Percentiles rank a stretch among this genome's conserved stretches.
These are phyloP conservation scores for Carpinus fangiana DNA, from an alignment of 306 rosid genomes.

Conservation along the genomic window DNA sequence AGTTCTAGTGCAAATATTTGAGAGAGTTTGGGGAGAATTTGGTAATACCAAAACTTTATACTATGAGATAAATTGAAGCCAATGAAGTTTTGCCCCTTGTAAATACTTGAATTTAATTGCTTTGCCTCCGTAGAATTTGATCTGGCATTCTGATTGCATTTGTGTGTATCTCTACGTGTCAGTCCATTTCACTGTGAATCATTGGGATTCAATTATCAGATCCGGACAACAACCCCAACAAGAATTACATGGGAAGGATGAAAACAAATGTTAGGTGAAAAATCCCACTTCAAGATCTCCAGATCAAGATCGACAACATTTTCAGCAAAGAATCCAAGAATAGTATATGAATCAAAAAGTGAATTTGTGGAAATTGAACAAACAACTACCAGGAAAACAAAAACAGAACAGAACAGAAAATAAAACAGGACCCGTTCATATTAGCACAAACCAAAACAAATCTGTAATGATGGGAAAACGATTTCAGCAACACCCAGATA, in stretches of 20 bases:
- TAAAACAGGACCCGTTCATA: background rate
- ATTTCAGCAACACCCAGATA: background rate
- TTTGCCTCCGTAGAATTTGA: background rate
- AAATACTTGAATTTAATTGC: background rate
- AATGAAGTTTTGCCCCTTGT: background rate
- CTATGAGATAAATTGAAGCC: background rate
- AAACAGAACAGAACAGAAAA: background rate
- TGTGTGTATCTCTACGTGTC: background rate
- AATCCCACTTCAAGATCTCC: background rate
- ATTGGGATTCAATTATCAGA: background rate
- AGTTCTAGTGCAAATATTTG: background rate
- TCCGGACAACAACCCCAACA: background rate
- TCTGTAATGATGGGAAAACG: background rate
- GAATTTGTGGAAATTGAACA: background rate
- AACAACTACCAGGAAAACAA: background rate
- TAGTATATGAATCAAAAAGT: background rate
- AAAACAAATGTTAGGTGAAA: background rate
- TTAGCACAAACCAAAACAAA: background rate
- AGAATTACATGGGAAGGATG: background rate
- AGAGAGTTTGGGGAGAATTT: background rate
- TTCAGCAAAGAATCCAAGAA: background rate
- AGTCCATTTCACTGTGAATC: background rate
- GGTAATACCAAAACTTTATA: background rate
- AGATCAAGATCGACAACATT: background rate
- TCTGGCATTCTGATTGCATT: background rate